Evolutionary conservation across 495 filamentous ascomycete genomes (phyloP).

Genomic region (Penicillium crystallinum): DNA sequence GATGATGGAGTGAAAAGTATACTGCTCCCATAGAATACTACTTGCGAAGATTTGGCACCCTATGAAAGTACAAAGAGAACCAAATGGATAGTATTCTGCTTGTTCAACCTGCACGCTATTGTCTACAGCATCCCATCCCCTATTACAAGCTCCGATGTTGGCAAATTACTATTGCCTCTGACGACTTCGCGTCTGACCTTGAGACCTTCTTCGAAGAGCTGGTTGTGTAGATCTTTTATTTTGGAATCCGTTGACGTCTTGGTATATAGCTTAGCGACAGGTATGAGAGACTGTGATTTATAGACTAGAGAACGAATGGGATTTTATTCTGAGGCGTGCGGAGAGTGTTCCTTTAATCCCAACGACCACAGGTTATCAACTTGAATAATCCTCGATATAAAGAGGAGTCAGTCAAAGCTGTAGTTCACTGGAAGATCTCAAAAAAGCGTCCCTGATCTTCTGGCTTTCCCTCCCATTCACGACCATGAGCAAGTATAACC

Average conservation of each 20-base stretch:
- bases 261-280: neutral
- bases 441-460: neutral
- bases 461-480: neutral
- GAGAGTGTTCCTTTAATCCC: neutral
- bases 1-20: conserved; percentile 6
- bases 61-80: conserved; percentile 25
- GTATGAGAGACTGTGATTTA: neutral
- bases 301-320: neutral
- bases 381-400: neutral
- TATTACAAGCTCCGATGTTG: conserved; percentile 25
- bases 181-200: conserved; percentile 44
- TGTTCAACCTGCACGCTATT: conserved; percentile 31
- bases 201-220: conserved; percentile 50
- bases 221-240: conserved; percentile 33
- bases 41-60: conserved; percentile 24
- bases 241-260: conserved; percentile 14
- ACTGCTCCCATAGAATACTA: neutral
- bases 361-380: neutral
- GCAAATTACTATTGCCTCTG: conserved; percentile 13
- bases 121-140: conserved; percentile 30
- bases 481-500: conserved; percentile 8
- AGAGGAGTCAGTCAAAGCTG: neutral
- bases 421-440: neutral
- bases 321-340: neutral
- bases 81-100: conserved; percentile 21